A percentile compares a stretch with the other conserved stretches of the same genome.
Conservation (phyloP, 1,284 basidiomycete species). For the Vanrija sp. region DNA sequence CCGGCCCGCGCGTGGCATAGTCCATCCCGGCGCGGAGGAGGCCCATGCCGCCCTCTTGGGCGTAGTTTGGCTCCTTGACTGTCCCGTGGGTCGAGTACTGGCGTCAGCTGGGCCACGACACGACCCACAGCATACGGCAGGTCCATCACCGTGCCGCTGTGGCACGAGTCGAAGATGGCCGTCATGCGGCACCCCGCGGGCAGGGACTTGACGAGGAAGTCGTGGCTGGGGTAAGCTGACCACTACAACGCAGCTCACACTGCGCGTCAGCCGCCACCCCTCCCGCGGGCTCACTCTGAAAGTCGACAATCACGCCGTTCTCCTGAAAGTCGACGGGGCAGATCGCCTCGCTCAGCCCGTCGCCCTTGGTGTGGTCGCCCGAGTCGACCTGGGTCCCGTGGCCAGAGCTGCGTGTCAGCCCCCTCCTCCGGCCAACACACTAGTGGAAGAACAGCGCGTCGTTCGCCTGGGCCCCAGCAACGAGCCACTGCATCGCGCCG, state of each 20-base stretch:
- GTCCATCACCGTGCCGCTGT: constrained; percentile 49
- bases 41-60: constrained; percentile 70
- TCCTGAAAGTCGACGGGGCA: constrained; percentile 76
- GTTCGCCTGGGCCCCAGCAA: constrained; percentile 68
- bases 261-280: not conserved
- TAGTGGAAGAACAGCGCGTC: constrained; percentile 88
- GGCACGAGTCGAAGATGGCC: constrained; percentile 69
- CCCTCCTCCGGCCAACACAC: constrained; percentile 16
- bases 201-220: constrained; percentile 61
- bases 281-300: constrained; percentile 34
- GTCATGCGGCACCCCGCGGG: constrained; percentile 83
- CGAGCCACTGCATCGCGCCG: constrained; percentile 84
- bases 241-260: not conserved
- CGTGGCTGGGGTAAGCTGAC: constrained; percentile 27
- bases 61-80: constrained; percentile 84
- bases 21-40: constrained; percentile 53
- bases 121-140: constrained; percentile 48
- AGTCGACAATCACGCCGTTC: constrained; percentile 72
- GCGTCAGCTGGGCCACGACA: constrained; percentile 10
- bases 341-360: constrained; percentile 58
- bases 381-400: constrained; percentile 79
- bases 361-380: constrained; percentile 55
- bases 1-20: constrained; percentile 60
- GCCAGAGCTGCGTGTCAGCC: constrained; percentile 50
- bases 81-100: constrained; percentile 88